phyloP scores from a whole-genome alignment of 2,329 filamentous ascomycete genomes.

The Juglanconis sp. region DNA sequence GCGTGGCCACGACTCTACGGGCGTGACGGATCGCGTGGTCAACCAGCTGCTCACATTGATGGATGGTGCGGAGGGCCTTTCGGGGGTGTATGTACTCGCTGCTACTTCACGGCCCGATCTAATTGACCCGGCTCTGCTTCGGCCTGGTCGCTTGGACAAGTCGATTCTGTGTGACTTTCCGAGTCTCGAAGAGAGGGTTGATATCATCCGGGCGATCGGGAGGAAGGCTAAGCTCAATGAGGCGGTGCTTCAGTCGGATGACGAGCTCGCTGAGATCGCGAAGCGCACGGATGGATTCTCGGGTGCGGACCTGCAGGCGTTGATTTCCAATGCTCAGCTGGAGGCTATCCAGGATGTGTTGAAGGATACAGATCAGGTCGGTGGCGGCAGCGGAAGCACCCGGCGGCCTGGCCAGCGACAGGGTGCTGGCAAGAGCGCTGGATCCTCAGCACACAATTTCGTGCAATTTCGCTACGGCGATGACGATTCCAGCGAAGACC shows the following conservation, averaged over 20 bases:
- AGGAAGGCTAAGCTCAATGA: constrained; percentile 72
- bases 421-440: constrained; percentile 11
- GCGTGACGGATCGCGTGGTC: constrained; percentile 97
- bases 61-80: constrained; percentile 94
- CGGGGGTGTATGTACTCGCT: constrained; percentile 92
- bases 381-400: constrained; percentile 31
- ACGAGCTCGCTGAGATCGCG: constrained; percentile 70
- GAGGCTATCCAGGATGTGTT: constrained; percentile 95
- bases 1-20: constrained; percentile 92
- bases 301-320: constrained; percentile 88
- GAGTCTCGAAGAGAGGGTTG: constrained; percentile 71
- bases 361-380: constrained; percentile 49
- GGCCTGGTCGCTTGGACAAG: constrained; percentile 91
- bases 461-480: constrained; percentile 81
- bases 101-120: constrained; percentile 91
- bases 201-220: constrained; percentile 84
- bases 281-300: constrained; percentile 82
- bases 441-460: constrained; percentile 51
- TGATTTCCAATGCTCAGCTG: constrained; percentile 93
- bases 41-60: constrained; percentile 98
- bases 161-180: constrained; percentile 90
- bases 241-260: constrained; percentile 56
- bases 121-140: constrained; percentile 88
- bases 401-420: constrained; percentile 26
- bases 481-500: constrained; percentile 44